Base-by-base conservation (phyloP, 2,329 filamentous ascomycete species). In the Xylariales sp. region DNA sequence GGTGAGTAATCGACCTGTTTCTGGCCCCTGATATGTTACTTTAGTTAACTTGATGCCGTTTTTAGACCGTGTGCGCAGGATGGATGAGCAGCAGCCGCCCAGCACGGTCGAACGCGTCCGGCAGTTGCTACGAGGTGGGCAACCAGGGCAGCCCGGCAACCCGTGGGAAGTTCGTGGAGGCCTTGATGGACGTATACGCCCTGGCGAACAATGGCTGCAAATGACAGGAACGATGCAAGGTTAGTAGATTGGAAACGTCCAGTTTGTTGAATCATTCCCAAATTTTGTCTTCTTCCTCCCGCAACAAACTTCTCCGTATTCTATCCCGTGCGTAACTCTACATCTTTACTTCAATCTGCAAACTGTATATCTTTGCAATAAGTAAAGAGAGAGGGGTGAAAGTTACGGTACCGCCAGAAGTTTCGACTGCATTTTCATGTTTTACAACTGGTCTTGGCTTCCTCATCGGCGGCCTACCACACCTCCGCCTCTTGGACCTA, bases 361-460 rank as follows among this genome's bases (percentile, higher is more conserved):
- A 25, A 25, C 23, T 8, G 23, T 8, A 8, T n/a, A 25, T 8
- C 23, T 25, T 25, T 25, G 8, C 23, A 8, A n/a, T 25, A 25
- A n/a, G 8, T 25, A 8, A 25, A 25, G 23, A 25, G 8, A n/a
- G 23, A 8, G 23, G 23, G 23, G 23, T n/a, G 8, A 25, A 8
- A n/a, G 6, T 18, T 10, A 11, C n/a, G 30, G n/a, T 19, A 15
- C 10, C n/a, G 14, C 17, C 15, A 15, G 15, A n/a, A 11, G 15
- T 7, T 29, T 14, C 8, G 17, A 16, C 14, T 13, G 17, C 28
- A 33, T n/a, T 11, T 13, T 12, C 12, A 38, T 38, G 35, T 12
- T 30, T 8, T 31, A 38, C 28, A 38, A 38, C 15, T 38, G 35
- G 35, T 38, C 35, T 17, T 38, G 35, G 35, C 28, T 38, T 18